phyloP scores from a whole-genome alignment of 257 asterid species.

The Solanum piurae region DNA sequence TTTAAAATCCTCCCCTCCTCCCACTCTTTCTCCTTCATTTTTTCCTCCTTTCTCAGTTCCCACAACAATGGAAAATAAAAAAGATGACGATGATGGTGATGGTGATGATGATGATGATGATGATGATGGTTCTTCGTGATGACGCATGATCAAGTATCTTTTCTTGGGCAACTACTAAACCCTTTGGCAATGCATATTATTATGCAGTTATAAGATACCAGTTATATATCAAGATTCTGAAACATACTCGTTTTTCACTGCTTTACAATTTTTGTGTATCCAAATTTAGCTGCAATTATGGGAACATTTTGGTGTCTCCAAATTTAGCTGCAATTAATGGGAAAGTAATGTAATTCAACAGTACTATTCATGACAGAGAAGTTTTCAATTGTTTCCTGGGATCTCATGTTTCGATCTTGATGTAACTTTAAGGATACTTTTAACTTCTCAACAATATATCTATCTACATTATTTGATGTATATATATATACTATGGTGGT shows the following conservation, averaged over 20 bases:
- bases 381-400: not conserved
- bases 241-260: not conserved
- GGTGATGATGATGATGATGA: not conserved
- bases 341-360: not conserved
- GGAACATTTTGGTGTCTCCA: not conserved
- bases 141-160: not conserved
- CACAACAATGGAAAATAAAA: not conserved
- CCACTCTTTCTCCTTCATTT: not conserved
- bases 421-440: not conserved
- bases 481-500: not conserved
- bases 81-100: not conserved
- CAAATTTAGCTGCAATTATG: not conserved
- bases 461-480: not conserved
- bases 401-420: not conserved
- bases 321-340: not conserved
- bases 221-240: not conserved
- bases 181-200: constrained; percentile 44
- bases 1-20: not conserved
- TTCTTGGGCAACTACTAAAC: constrained; percentile 41
- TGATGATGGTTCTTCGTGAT: not conserved
- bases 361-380: not conserved
- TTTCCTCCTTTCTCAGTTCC: not conserved
- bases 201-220: not conserved
- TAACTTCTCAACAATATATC: not conserved
- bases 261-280: not conserved